Conservation (phyloP, 192 early-diverging fungal genomes). For the Thamnidium elegans region DNA sequence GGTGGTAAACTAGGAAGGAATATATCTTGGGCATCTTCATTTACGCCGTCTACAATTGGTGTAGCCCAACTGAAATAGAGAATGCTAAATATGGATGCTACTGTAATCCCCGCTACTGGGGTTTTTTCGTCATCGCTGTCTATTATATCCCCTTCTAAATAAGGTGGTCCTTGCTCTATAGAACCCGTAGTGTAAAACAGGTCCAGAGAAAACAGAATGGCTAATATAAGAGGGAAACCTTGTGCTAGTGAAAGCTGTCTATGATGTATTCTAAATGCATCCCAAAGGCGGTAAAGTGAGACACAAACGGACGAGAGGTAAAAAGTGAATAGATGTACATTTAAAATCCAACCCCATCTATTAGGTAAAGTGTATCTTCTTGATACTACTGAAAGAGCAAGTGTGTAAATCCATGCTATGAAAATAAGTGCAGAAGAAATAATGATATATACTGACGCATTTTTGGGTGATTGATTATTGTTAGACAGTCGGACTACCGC, state of each 20-base stretch:
- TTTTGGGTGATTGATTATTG: neutral
- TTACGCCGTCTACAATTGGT: conserved; percentile 22
- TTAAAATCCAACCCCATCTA: conserved; percentile 33
- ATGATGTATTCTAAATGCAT: neutral
- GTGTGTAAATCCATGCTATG: conserved; percentile 29
- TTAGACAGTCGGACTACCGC: neutral
- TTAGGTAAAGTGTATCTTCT: conserved; percentile 25
- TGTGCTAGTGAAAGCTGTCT: neutral
- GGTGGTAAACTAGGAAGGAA: conserved; percentile 30
- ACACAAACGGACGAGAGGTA: conserved; percentile 18
- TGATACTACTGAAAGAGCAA: conserved; percentile 24
- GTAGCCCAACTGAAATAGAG: conserved; percentile 27
- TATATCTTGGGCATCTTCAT: conserved; percentile 16
- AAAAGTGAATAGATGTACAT: conserved; percentile 32
- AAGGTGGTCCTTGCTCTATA: conserved; percentile 27
- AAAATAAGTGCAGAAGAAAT: conserved; percentile 12
- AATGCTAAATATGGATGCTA: conserved; percentile 34
- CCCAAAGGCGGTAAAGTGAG: conserved; percentile 16
- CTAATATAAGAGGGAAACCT: conserved; percentile 7
- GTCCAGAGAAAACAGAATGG: conserved; percentile 9
- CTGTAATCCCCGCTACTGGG: conserved; percentile 19
- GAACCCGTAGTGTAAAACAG: conserved; percentile 27
- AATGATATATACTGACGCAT: neutral
- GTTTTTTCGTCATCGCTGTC: conserved; percentile 9
- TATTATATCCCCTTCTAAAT: conserved; percentile 8